Percentiles rank a stretch among this genome's conserved stretches.
Evolutionary conservation across 495 filamentous ascomycete species (phyloP).

Genomic region (Talaromyces thailandensis): DNA sequence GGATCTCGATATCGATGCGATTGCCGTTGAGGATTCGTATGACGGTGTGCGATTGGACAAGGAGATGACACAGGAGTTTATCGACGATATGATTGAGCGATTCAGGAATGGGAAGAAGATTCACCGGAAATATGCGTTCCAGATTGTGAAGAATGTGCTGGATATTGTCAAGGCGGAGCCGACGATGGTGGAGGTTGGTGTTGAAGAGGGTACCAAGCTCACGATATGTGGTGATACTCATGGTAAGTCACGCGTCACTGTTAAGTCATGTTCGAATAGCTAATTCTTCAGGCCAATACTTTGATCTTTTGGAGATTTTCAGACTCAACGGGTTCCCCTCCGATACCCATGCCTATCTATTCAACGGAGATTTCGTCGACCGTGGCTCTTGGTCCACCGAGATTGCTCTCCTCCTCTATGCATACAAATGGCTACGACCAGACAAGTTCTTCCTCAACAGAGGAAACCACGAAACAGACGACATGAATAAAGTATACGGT

Average conservation of each 20-base stretch:
- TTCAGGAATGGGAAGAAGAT: slow-evolving; percentile 96
- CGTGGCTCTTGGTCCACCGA: slow-evolving; percentile 96
- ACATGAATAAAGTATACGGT: slow-evolving; percentile 98
- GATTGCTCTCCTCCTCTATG: slow-evolving; percentile 86
- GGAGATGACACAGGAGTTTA: slow-evolving; percentile 92
- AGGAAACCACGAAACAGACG: slow-evolving; percentile 98
- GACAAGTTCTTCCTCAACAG: slow-evolving; percentile 90
- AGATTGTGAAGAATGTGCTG: slow-evolving; percentile 84
- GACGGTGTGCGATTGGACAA: slow-evolving; percentile 72
- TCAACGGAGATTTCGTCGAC: slow-evolving; percentile 99
- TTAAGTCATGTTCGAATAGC: too few species aligned
- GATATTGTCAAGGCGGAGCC: slow-evolving; percentile 85
- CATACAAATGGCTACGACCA: slow-evolving; percentile 93
- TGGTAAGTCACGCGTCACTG: slow-evolving; percentile 55
- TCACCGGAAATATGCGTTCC: slow-evolving; percentile 93
- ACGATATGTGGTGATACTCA: slow-evolving; percentile 98
- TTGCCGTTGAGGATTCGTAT: slow-evolving; percentile 72
- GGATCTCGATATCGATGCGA: slow-evolving; percentile 77
- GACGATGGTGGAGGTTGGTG: slow-evolving; percentile 92
- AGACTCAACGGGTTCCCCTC: slow-evolving; percentile 76
- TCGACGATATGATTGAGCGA: slow-evolving; percentile 89
- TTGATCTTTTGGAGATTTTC: slow-evolving; percentile 95
- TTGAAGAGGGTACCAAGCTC: slow-evolving; percentile 64
- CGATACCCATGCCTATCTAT: slow-evolving; percentile 84
- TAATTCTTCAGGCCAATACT: slow-evolving; percentile 70